phyloP scores from a whole-genome alignment of 768 basidiomycete genomes.

The Mycena polygramma region DNA sequence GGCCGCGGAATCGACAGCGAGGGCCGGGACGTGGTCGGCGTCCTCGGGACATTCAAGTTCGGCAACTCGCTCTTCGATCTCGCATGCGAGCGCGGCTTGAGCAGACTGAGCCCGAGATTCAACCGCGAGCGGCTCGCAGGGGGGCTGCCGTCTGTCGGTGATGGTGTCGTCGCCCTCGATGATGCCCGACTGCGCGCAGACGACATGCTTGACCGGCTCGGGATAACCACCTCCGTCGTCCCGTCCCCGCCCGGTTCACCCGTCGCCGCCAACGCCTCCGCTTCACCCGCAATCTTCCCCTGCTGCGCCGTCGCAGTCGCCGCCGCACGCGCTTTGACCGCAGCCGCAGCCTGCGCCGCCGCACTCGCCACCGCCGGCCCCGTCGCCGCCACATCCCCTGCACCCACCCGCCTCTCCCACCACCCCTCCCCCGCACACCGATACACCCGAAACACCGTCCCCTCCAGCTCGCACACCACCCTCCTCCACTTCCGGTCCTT shows the following conservation, averaged over 20 bases:
- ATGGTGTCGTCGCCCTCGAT: slow-evolving; percentile 16
- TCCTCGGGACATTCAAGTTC: slow-evolving; percentile 30
- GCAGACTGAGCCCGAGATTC: slow-evolving; percentile 56
- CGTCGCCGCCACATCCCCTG: slow-evolving; percentile 67
- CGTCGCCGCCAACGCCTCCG: background rate
- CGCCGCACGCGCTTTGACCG: slow-evolving; percentile 39
- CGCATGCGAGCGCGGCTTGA: slow-evolving; percentile 58
- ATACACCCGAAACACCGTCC: slow-evolving; percentile 89
- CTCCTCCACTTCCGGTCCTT: slow-evolving; percentile 93
- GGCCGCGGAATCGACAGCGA: slow-evolving; percentile 51
- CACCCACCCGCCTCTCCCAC: slow-evolving; percentile 86
- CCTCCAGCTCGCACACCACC: slow-evolving; percentile 90
- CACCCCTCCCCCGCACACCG: slow-evolving; percentile 65
- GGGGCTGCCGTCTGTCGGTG: slow-evolving; percentile 36
- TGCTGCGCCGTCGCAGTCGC: slow-evolving; percentile 42
- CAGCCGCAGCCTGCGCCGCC: slow-evolving; percentile 38
- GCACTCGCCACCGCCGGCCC: slow-evolving; percentile 42
- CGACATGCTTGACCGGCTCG: slow-evolving; percentile 31
- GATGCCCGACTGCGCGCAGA: slow-evolving; percentile 33
- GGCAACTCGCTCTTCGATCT: slow-evolving; percentile 57
- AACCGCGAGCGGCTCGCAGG: slow-evolving; percentile 54
- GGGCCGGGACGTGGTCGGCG: slow-evolving; percentile 43
- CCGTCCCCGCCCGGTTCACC: slow-evolving; percentile 35
- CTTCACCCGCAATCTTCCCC: slow-evolving; percentile 37
- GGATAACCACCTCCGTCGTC: slow-evolving; percentile 39